Base-by-base conservation (phyloP, 768 basidiomycete genomes). In the Dendrothele bispora region DNA sequence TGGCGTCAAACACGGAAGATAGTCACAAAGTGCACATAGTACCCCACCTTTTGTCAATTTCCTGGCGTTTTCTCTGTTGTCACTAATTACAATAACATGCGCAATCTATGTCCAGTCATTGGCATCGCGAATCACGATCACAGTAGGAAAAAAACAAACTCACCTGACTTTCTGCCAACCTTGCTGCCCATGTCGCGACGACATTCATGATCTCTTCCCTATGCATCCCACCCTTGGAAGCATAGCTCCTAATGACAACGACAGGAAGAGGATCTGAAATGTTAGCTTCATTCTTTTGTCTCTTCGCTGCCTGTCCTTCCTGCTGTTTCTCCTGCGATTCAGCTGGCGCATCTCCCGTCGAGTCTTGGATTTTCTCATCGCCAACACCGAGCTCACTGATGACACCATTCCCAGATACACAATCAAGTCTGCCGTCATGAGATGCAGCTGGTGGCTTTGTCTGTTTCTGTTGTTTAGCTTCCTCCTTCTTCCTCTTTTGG, bases 11-110 rank as follows among this genome's bases (percentile, higher is more conserved):
- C 15, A 39, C 18, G 15, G 18, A 39, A 4, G 2, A 3, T 18
- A n/a, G n/a, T n/a, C n/a, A n/a, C n/a, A n/a, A n/a, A n/a, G n/a
- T n/a, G n/a, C n/a, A n/a, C n/a, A n/a, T n/a, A n/a, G 30, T 8
- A 25, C 37, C 53, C 15, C 56, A 88, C 91, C 86, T 74, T 86
- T 88, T 0, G 91, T 83, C 6, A 98, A 69, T n/a, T 79, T 73
- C 61, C 92, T 97, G 1, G 83, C 74, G 48, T 95, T 88, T 57
- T 93, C 92, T 22, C 88, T 80, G 55, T 92, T 93, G 61, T 98
- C 91, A 56, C 91, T 91, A 36, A 94, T 70, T 27, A 98, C 82
- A 39, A 99, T 73, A 38, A 97, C 92, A 65, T 98, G 95, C 0
- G 95, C 95, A 48, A 91, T 72, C 90, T 93, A 51, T 20, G 34